Evolutionary conservation across 78 protist species (phyloP), one percentile per base, ranked within the genome.

Genomic region (Dictyostelium purpureum): DNA sequence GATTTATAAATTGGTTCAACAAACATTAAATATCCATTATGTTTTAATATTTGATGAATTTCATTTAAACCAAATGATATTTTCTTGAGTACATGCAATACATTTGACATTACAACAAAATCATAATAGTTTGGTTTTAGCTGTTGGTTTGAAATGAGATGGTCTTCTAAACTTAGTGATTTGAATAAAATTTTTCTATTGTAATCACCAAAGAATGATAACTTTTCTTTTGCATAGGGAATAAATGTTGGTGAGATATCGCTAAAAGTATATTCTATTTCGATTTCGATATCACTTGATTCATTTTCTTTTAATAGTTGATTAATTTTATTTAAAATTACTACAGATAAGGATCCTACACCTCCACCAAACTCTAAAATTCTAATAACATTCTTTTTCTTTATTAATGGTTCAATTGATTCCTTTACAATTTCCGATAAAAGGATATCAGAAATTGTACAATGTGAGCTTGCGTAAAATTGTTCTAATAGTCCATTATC

Each of bases 241-340:
- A 63, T 63, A 35, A 63, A 63, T 16, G 71, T 0, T 6, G 71
- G 42, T 14, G 71, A 63, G 6, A 63, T 45, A 45, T 73, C 79
- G 45, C 79, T 73, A 24, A 52, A 73, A 10, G 79, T 73, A 73
- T 45, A 73, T 45, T 73, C 79, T 14, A 73, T 73, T 28, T 71
- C 78, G 1, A 71, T 71, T 35, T 71, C 61, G 0, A 71, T 71
- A 11, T 45, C 26, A 67, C 6, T n/a, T 21, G 16, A 21, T 67
- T 11, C 51, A 21, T 16, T 33, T 21, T 67, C 19, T 28, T 0
- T 1, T 14, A 67, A 6, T 67, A 67, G 28, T 67, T 67, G 9
- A n/a, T 67, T 38, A 11, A 67, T 38, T 38, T 33, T n/a, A 38
- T 67, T n/a, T 18, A 67, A n/a, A 6, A 67, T 21, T 10, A 43